A percentile compares a stretch with the other conserved stretches of the same genome.
These are phyloP conservation scores for Fusarium acutatum DNA, from an alignment of 2,329 filamentous ascomycete genomes.

Conservation along the genomic window DNA sequence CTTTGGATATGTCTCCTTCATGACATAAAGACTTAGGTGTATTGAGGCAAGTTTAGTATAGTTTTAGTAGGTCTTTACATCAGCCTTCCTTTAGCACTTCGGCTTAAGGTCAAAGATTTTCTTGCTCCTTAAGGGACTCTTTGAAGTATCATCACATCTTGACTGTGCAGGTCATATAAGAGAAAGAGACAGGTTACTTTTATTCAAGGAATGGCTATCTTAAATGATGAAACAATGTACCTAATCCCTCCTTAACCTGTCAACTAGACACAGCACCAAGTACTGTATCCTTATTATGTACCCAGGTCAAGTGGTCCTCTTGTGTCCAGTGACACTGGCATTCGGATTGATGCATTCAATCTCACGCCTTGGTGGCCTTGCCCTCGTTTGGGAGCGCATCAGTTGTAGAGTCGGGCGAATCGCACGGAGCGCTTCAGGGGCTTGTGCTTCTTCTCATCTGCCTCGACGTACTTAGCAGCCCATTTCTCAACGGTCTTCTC, in stretches of 20 bases:
- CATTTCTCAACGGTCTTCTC: constrained; percentile 14
- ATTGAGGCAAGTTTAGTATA: background rate
- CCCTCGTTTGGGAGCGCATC: constrained; percentile 10
- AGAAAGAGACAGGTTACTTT: constrained; percentile 27
- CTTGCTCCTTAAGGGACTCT: background rate
- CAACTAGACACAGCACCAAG: background rate
- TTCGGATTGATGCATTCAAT: background rate
- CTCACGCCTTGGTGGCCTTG: background rate
- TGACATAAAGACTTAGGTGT: background rate
- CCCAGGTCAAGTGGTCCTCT: background rate
- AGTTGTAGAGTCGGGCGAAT: constrained; percentile 33
- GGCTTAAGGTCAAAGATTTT: fast-evolving
- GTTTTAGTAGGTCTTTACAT: background rate
- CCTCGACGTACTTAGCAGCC: constrained; percentile 9
- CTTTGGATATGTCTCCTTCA: background rate
- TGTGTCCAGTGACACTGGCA: background rate
- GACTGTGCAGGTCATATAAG: background rate
- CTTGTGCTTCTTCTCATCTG: background rate
- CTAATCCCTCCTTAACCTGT: constrained; percentile 18
- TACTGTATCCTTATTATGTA: background rate
- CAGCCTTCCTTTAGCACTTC: background rate
- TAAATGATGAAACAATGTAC: constrained; percentile 20
- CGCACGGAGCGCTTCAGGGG: constrained; percentile 3
- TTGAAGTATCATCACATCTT: background rate
- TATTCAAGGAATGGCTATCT: constrained; percentile 34